phyloP scores from a whole-genome alignment of 257 asterid genomes.

The Solanum corneliomulleri region DNA sequence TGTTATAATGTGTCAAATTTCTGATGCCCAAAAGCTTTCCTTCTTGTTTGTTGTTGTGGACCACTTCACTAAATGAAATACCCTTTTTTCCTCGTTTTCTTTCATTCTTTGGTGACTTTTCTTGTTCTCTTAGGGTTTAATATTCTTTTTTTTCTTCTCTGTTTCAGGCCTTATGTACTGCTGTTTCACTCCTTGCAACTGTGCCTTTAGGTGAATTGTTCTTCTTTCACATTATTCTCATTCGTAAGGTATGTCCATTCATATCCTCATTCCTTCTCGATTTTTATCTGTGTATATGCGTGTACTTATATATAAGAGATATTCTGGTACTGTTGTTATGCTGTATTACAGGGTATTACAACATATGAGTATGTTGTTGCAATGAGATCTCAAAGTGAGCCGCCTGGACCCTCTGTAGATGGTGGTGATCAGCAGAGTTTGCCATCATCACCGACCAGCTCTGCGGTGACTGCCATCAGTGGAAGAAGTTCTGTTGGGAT shows the following conservation, averaged over 20 bases:
- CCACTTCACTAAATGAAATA: background rate
- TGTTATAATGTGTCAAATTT: background rate
- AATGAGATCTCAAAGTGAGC: slow-evolving; percentile 90
- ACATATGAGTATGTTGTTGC: slow-evolving; percentile 91
- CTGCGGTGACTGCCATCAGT: slow-evolving; percentile 89
- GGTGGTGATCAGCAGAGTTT: slow-evolving; percentile 82
- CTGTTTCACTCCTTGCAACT: slow-evolving; percentile 72
- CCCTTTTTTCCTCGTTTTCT: background rate
- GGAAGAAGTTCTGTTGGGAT: slow-evolving; percentile 93
- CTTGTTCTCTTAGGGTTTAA: background rate
- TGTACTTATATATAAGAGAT: background rate
- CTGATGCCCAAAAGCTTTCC: background rate
- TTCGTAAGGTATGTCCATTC: slow-evolving; percentile 53
- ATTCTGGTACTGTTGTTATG: background rate
- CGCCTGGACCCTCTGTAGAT: slow-evolving; percentile 76
- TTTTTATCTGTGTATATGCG: background rate
- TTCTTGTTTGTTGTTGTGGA: background rate
- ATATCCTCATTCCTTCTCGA: background rate
- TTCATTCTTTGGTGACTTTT: background rate
- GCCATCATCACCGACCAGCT: slow-evolving; percentile 88
- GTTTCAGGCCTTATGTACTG: slow-evolving; percentile 79
- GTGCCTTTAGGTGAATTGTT: slow-evolving; percentile 86
- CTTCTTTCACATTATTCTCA: slow-evolving; percentile 88
- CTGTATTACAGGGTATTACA: slow-evolving; percentile 64
- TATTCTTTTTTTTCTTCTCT: background rate